Evolutionary conservation across 805 yeast genomes (phyloP).

Genomic region (Schwanniomyces yamadae): DNA sequence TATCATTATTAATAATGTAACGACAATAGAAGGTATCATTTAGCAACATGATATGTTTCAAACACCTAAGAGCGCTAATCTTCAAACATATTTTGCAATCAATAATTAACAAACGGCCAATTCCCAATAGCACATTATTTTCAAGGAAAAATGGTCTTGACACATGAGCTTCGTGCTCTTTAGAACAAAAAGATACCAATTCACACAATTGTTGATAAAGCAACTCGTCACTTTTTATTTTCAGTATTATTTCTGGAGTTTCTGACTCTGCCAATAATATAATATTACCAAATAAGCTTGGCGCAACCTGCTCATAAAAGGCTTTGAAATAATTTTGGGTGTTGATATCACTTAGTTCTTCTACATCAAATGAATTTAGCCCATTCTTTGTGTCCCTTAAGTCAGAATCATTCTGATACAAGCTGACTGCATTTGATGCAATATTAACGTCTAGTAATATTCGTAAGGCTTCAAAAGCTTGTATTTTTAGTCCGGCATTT

Average conservation of each 20-base stretch:
- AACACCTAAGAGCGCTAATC: constrained; percentile 66
- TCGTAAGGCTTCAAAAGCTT: constrained; percentile 80
- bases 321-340: constrained; percentile 50
- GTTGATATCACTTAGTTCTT: constrained; percentile 31
- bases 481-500: constrained; percentile 73
- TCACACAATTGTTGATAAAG: constrained; percentile 65
- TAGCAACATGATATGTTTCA: constrained; percentile 58
- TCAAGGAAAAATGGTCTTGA: constrained; percentile 66
- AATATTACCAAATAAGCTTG: constrained; percentile 50
- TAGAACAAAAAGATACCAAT: constrained; percentile 62
- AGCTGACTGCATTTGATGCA: constrained; percentile 18
- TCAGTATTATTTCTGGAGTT: constrained; percentile 3
- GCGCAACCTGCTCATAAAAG: constrained; percentile 65
- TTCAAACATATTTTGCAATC: constrained; percentile 51
- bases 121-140: constrained; percentile 55
- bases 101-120: constrained; percentile 47
- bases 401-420: constrained; percentile 8
- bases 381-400: constrained; percentile 8
- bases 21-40: constrained; percentile 63
- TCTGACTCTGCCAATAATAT: constrained; percentile 28
- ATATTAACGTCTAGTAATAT: constrained; percentile 63
- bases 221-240: constrained; percentile 33
- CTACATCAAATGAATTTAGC: constrained; percentile 7
- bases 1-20: constrained; percentile 54
- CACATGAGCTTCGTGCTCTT: constrained; percentile 56